Conservation (phyloP, 2,329 filamentous ascomycete species). For the Trichoderma harzianum region DNA sequence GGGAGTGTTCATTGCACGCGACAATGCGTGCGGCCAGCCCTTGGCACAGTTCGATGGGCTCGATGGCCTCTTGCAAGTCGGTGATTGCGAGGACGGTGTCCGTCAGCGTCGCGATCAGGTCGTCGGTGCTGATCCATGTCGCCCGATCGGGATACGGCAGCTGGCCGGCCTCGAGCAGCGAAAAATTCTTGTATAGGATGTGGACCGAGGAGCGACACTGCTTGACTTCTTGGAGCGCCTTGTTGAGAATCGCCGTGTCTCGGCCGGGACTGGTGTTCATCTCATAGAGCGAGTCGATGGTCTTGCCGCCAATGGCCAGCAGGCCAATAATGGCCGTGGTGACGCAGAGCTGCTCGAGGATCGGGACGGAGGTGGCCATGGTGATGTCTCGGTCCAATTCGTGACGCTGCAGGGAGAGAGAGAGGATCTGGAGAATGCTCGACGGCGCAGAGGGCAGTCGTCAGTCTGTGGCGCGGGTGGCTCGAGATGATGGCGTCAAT, state of each 20-base stretch:
- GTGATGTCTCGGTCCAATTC: neutral
- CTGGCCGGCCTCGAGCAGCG: constrained; percentile 31
- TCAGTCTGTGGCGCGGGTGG: neutral
- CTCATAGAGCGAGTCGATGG: constrained; percentile 35
- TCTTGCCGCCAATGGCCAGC: constrained; percentile 34
- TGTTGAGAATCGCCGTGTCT: constrained; percentile 29
- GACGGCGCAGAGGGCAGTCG: neutral
- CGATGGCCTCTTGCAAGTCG: constrained; percentile 31
- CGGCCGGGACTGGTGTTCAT: constrained; percentile 31
- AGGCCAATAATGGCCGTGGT: constrained; percentile 38
- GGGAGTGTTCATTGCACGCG: neutral
- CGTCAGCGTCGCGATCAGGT: constrained; percentile 35
- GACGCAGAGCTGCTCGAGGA: constrained; percentile 31
- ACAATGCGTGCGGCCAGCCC: constrained; percentile 15
- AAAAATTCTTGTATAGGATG: constrained; percentile 36
- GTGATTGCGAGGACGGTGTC: constrained; percentile 37
- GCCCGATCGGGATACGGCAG: constrained; percentile 36
- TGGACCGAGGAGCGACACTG: constrained; percentile 38
- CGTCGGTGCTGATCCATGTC: constrained; percentile 35
- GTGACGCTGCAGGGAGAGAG: neutral
- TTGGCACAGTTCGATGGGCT: constrained; percentile 16
- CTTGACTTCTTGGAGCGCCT: constrained; percentile 35
- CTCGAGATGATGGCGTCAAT: neutral
- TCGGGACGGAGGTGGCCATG: neutral
- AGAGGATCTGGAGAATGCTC: neutral